These are phyloP conservation scores for Aspergillus glaucus DNA, from an alignment of 2,329 filamentous ascomycete genomes.

Conservation along the genomic window DNA sequence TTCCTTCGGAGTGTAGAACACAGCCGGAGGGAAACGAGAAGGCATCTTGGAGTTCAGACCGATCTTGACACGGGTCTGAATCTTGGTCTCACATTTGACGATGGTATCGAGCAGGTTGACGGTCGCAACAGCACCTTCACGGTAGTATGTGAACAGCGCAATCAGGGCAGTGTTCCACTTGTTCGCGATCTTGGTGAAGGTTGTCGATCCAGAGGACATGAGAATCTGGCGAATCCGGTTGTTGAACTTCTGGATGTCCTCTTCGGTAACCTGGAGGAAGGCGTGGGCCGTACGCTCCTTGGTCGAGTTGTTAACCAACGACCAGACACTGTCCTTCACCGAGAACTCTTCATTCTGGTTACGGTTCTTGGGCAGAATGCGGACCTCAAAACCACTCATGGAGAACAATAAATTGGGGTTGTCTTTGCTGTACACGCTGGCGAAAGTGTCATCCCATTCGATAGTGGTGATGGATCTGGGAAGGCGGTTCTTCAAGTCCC, in stretches of 20 bases:
- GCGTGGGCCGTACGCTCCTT: slow-evolving; percentile 97
- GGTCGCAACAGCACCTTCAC: slow-evolving; percentile 93
- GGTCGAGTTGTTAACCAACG: slow-evolving; percentile 87
- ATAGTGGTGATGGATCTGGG: slow-evolving; percentile 94
- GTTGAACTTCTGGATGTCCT: slow-evolving; percentile 98
- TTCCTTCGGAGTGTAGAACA: slow-evolving; percentile 98
- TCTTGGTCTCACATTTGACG: slow-evolving; percentile 99
- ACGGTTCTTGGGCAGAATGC: slow-evolving; percentile 88
- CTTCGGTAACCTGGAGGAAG: slow-evolving; percentile 94
- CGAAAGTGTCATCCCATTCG: slow-evolving; percentile 98
- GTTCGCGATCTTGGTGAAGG: slow-evolving; percentile 99
- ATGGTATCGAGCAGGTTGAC: slow-evolving; percentile 93
- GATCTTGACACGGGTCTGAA: slow-evolving; percentile 97
- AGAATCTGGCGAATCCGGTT: slow-evolving; percentile 97
- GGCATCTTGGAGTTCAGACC: slow-evolving; percentile 99
- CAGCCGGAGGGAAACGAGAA: slow-evolving; percentile 92
- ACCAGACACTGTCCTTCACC: slow-evolving; percentile 97
- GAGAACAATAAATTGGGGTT: slow-evolving; percentile 96
- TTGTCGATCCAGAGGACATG: slow-evolving; percentile 99
- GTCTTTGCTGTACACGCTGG: slow-evolving; percentile 94
- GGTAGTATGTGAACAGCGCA: slow-evolving; percentile 96
- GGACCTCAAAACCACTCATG: slow-evolving; percentile 96
- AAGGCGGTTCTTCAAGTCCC: slow-evolving; percentile 95
- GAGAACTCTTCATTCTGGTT: slow-evolving; percentile 96
- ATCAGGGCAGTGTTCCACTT: slow-evolving; percentile 99